Evolutionary conservation across 75 land plant genomes (phyloP), one percentile per base, ranked within the genome.

Genomic region (Sequoia sempervirens): DNA sequence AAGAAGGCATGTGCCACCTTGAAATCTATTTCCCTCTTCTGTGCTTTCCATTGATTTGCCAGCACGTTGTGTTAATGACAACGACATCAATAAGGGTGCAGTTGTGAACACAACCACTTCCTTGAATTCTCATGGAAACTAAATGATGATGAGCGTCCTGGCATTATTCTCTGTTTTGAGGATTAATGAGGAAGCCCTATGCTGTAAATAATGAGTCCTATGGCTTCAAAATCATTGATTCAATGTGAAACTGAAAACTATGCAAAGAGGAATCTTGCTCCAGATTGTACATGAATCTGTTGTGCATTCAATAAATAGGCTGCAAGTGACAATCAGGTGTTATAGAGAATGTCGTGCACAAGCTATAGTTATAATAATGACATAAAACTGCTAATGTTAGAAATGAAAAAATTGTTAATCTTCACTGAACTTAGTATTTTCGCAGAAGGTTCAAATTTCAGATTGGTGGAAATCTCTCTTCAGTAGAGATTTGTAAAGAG

Each of bases 1-100:
- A 28, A 78, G 80, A 78, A n/a, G 79, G 79, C 79, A 76, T 34
- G 9, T 75, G 45, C 79, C 79, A 37, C 38, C 32, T 68, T 68
- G 34, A 68, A n/a, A 43, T 78, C n/a, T 12, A 43, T 78, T 78
- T 78, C n/a, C n/a, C n/a, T n/a, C n/a, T n/a, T n/a, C n/a, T n/a
- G n/a, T n/a, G n/a, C n/a, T n/a, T n/a, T n/a, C 45, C 43, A 8
- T 38, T 75, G 20, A 20, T 75, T 75, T 75, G 78, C 45, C 45
- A 75, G n/a, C 14, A 75, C 36, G 45, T 75, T 75, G 43, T 75
- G 78, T 75, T 40, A 37, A 37, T 38, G 78, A 75, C 78, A 75
- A 75, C 41, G 12, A 40, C 41, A 37, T 38, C 41, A 38, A 38
- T 40, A 75, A 75, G 78, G 41, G 6, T 18, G 45, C n/a, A 40